Conservation (phyloP, 1,284 basidiomycete genomes). For the Serendipita sp. region DNA sequence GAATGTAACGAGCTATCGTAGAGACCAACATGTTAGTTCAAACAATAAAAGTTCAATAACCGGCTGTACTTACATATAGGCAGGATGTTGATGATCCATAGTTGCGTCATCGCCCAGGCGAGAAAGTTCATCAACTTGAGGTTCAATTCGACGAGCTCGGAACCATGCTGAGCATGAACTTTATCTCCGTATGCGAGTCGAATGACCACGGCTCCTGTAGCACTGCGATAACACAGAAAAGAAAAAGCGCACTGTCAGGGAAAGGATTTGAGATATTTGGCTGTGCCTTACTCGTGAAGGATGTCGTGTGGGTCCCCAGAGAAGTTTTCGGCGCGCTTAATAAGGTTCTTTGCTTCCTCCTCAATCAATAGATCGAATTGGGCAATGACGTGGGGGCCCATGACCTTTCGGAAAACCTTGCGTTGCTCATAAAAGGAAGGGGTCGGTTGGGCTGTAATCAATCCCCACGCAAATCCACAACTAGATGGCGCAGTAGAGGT, state of each 20-base stretch:
- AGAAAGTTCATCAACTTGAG: conserved; percentile 5
- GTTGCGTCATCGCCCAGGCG: conserved; percentile 3
- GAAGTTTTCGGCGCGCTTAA: neutral
- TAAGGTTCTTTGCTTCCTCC: neutral
- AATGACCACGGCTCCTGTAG: neutral
- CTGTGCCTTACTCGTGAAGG: neutral
- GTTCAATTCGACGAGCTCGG: neutral
- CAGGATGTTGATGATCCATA: neutral
- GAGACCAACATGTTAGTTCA: neutral
- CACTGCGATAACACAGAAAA: neutral
- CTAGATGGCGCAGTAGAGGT: no score
- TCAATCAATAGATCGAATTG: neutral
- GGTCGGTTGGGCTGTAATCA: neutral
- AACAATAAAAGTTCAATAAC: neutral
- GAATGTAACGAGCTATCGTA: neutral
- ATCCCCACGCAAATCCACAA: neutral
- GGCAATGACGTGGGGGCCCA: neutral
- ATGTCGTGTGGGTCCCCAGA: neutral
- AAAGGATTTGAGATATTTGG: no score
- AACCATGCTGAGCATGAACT: neutral
- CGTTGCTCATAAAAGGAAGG: neutral
- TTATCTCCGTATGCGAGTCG: neutral
- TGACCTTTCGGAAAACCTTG: neutral
- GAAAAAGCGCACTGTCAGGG: no score
- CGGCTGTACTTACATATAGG: neutral